Evolutionary conservation across 1,284 basidiomycete genomes (phyloP), one percentile per base, ranked within the genome.

Genomic region (Ceratobasidium sp.): DNA sequence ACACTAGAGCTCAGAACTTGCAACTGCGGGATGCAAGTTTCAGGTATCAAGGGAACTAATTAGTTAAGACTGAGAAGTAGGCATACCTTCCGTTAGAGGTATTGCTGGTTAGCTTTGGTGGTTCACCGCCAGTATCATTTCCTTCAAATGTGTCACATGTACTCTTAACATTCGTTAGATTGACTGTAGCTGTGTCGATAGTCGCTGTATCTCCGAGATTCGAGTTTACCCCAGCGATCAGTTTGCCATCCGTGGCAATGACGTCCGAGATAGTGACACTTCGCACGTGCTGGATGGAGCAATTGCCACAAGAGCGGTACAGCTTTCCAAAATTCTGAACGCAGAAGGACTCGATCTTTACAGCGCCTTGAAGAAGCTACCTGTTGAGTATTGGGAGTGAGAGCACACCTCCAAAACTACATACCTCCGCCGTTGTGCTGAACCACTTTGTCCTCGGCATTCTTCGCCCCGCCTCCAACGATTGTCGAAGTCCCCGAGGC

Each of bases 231-330:
- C 79, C 79, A 52, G 67, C 73, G 23, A 80, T 52, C 5, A 56
- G 17, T 23, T 65, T 62, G 59, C 74, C 75, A 61, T 59, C 61
- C 56, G 57, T 56, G 54, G 78, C 79, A 20, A 70, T 79, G 68
- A 80, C 57, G 57, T 77, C 64, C 70, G 46, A 69, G 73, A 85
- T 82, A 78, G 84, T 73, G 40, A 83, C 82, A 23, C 77, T 69
- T 26, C 83, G 79, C 78, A 81, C 81, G 80, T 80, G 82, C 77
- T 50, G 42, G 26, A 52, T 69, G 38, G 48, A 56, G 78, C 78
- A 79, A 74, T 80, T 80, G n/a, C 80, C 80, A 52, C 80, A 80
- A 26, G 71, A 65, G 57, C 80, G 79, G 66, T 79, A 78, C 52
- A 69, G 67, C 57, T 77, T 68, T 33, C 76, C 57, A 52, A 70